Evolutionary conservation across 2,329 filamentous ascomycete genomes (phyloP).

Genomic region (Colletotrichum salicis): DNA sequence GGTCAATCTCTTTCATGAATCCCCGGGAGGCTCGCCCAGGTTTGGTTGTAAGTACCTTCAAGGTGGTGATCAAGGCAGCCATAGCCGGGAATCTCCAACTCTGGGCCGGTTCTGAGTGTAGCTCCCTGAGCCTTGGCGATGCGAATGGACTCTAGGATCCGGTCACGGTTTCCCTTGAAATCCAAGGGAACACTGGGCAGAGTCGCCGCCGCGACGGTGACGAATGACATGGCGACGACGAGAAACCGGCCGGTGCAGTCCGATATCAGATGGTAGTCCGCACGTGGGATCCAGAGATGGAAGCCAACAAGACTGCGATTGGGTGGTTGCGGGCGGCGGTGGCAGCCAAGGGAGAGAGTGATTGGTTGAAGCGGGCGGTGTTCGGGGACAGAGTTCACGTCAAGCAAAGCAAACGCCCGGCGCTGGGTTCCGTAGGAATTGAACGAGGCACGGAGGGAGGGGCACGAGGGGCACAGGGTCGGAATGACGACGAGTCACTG

Average conservation of each 20-base stretch:
- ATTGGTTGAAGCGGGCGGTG: neutral
- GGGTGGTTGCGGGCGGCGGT: neutral
- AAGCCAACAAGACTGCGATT: neutral
- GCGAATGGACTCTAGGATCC: conserved; percentile 69
- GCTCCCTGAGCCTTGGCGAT: conserved; percentile 47
- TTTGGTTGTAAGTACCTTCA: neutral
- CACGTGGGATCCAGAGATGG: neutral
- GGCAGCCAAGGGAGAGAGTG: neutral
- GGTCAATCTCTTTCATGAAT: conserved; percentile 53
- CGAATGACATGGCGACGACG: conserved; percentile 40
- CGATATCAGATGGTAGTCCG: neutral
- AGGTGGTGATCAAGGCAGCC: conserved; percentile 44
- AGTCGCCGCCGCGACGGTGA: conserved; percentile 50
- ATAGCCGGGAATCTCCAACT: conserved; percentile 67
- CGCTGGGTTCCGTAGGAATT: neutral
- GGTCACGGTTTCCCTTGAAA: conserved; percentile 67
- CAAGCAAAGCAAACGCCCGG: neutral
- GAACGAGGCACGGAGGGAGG: neutral
- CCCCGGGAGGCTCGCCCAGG: neutral
- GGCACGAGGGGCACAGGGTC: neutral
- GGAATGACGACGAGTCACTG: neutral
- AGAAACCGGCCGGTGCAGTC: neutral
- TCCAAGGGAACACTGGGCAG: conserved; percentile 60
- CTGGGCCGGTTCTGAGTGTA: conserved; percentile 66
- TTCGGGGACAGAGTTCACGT: neutral